Conservation (phyloP, 768 basidiomycete genomes). For the Panellus pusillus region DNA sequence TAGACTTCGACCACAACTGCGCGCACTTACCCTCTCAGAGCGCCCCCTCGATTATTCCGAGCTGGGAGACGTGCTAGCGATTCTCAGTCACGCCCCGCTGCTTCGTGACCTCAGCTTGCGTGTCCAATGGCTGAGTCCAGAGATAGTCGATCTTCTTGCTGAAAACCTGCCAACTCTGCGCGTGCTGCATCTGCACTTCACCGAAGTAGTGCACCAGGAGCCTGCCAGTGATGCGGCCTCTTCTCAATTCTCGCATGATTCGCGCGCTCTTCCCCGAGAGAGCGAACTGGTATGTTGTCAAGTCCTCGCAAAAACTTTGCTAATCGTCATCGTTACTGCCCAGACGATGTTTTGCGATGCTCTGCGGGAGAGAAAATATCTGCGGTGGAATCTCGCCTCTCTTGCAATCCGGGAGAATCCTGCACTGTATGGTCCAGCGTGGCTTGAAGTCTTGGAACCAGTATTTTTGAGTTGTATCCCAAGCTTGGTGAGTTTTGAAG, state of each 20-base stretch:
- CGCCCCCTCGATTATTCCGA: slow-evolving; percentile 33
- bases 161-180: slow-evolving; percentile 23
- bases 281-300: slow-evolving; percentile 9
- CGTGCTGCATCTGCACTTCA: slow-evolving; percentile 26
- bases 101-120: slow-evolving; percentile 25
- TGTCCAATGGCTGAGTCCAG: slow-evolving; percentile 25
- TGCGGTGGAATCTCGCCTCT: slow-evolving; percentile 11
- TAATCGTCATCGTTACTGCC: not conserved
- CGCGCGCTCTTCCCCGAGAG: slow-evolving; percentile 1
- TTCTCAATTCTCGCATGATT: slow-evolving; percentile 10
- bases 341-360: slow-evolving; percentile 15
- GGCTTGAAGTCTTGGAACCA: slow-evolving; percentile 14
- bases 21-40: slow-evolving; percentile 38
- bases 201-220: slow-evolving; percentile 23
- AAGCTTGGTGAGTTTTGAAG: slow-evolving; percentile 12
- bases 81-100: slow-evolving; percentile 14
- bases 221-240: slow-evolving; percentile 5
- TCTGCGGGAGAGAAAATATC: not conserved
- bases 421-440: slow-evolving; percentile 3
- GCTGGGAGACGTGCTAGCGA: slow-evolving; percentile 29
- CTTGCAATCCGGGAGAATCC: slow-evolving; percentile 17
- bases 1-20: slow-evolving; percentile 28
- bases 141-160: slow-evolving; percentile 27
- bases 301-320: not conserved
- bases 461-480: slow-evolving; percentile 17